A percentile compares a stretch with the other conserved stretches of the same genome.
phyloP scores from a whole-genome alignment of 164 flowering plant species.

The Macadamia integrifolia region DNA sequence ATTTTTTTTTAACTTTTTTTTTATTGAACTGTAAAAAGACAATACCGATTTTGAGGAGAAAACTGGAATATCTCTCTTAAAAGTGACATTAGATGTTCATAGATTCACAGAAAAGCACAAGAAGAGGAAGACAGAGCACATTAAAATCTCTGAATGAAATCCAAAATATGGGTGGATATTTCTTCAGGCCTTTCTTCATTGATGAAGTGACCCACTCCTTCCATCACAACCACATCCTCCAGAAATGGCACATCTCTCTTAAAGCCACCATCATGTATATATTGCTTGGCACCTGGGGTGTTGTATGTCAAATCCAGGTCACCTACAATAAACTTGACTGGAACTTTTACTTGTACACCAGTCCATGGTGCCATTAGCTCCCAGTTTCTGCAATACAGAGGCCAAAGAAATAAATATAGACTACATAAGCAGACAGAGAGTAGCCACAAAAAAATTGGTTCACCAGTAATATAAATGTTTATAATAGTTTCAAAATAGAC shows the following conservation, averaged over 20 bases:
- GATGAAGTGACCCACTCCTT: constrained; percentile 60
- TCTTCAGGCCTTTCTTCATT: constrained; percentile 51
- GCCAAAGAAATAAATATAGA: not conserved
- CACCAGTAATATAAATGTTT: too few relatives aligned
- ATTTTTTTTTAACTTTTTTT: too few relatives aligned
- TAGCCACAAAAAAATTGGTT: too few relatives aligned
- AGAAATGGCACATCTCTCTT: constrained; percentile 49
- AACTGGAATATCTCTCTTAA: too few relatives aligned
- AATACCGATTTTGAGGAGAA: too few relatives aligned
- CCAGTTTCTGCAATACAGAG: constrained; percentile 43
- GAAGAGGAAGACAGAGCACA: too few relatives aligned
- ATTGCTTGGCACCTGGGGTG: constrained; percentile 33
- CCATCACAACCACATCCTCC: constrained; percentile 52
- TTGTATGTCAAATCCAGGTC: constrained; percentile 48
- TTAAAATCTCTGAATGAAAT: constrained; percentile 26
- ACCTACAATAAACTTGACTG: constrained; percentile 55
- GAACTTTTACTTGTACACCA: constrained; percentile 44
- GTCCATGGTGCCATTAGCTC: constrained; percentile 64
- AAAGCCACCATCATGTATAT: constrained; percentile 43
- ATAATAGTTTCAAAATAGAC: not conserved
- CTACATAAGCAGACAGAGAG: too few relatives aligned
- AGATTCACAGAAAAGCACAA: too few relatives aligned
- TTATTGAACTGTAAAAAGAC: too few relatives aligned
- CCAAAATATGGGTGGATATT: constrained; percentile 39
- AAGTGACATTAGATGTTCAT: too few relatives aligned